Evolutionary conservation across 306 rosid species (phyloP).

Genomic region (Styphnolobium japonicum): DNA sequence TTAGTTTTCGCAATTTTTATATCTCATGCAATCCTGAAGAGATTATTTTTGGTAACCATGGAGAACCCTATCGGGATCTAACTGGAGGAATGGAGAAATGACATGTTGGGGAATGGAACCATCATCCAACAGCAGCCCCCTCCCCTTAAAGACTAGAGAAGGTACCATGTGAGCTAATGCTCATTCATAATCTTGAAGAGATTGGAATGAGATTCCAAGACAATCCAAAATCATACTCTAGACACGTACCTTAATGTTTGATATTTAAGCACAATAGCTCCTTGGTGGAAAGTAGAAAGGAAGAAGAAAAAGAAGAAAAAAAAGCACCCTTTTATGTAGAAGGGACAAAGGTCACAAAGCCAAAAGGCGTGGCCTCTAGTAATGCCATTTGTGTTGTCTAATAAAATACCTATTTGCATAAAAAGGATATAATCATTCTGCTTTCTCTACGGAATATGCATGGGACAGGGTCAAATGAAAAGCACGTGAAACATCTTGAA

Average conservation of each 20-base stretch:
- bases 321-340: neutral
- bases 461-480: conserved; percentile 27
- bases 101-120: too few species aligned
- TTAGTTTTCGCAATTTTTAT: neutral
- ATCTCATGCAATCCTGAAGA: conserved; percentile 20
- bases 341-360: conserved; percentile 36
- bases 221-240: neutral
- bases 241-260: conserved; percentile 3
- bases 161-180: too few species aligned
- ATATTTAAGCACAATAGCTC: neutral
- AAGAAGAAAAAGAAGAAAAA: neutral
- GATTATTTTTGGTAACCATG: too few species aligned
- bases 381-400: conserved; percentile 10
- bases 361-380: conserved; percentile 11
- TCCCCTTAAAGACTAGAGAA: too few species aligned
- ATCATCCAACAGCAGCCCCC: too few species aligned
- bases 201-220: conserved; percentile 8
- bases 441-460: conserved; percentile 33
- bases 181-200: conserved; percentile 10
- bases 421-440: conserved; percentile 25
- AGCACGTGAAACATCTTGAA: conserved; percentile 46
- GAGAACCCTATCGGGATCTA: too few species aligned
- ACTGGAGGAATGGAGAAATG: too few species aligned
- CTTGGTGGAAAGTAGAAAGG: neutral
- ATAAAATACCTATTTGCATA: conserved; percentile 21